phyloP scores from a whole-genome alignment of 1,284 basidiomycete genomes.

The Malassezia sympodialis region DNA sequence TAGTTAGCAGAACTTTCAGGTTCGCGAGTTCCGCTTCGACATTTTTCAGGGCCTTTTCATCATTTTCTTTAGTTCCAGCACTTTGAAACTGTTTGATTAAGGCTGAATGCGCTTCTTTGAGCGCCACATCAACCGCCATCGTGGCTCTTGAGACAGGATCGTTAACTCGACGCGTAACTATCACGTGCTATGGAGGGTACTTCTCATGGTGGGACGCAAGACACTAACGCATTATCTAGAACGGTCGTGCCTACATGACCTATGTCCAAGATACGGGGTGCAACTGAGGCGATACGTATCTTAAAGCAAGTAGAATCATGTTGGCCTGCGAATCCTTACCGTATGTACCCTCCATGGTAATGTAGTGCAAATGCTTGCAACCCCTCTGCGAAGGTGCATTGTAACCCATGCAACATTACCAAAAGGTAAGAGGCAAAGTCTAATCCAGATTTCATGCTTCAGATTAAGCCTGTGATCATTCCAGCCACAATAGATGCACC shows the following conservation, averaged over 20 bases:
- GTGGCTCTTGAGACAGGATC: background rate
- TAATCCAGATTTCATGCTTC: constrained; percentile 15
- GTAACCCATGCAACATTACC: constrained; percentile 14
- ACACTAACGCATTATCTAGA: no score
- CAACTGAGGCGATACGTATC: background rate
- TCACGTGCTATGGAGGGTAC: constrained; percentile 10
- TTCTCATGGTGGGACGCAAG: no score
- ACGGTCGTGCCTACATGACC: no score
- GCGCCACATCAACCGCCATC: constrained; percentile 14
- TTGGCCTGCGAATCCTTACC: background rate
- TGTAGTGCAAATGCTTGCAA: constrained; percentile 17
- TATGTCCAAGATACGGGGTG: background rate
- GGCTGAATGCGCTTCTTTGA: constrained; percentile 4
- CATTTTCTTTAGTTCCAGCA: background rate
- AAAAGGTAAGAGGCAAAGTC: background rate
- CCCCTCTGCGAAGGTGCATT: constrained; percentile 18
- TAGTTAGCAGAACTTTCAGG: constrained; percentile 63
- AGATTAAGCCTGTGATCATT: constrained; percentile 11
- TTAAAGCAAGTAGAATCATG: background rate
- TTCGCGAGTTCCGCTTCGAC: constrained; percentile 28
- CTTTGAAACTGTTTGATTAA: constrained; percentile 1
- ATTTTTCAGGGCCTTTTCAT: background rate
- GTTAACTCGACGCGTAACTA: background rate
- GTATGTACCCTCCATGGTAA: constrained; percentile 1
- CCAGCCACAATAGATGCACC: background rate